phyloP scores from a whole-genome alignment of 371 early-diverging fungal genomes.

The Rhizopus stolonifer region DNA sequence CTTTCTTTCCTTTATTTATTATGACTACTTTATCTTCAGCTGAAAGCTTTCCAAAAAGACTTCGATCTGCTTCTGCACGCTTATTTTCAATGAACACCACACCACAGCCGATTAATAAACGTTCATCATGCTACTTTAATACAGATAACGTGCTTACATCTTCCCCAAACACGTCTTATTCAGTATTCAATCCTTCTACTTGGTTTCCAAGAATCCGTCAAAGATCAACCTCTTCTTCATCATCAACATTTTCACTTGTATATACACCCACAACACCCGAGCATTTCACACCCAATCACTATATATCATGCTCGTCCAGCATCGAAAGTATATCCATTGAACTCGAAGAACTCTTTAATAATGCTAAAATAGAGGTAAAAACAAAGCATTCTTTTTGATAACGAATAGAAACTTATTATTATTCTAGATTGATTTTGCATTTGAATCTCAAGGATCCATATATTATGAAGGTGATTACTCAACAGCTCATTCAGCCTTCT shows the following conservation, averaged over 20 bases:
- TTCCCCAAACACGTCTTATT: not conserved
- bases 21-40: conserved; percentile 2
- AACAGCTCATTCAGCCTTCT: conserved; percentile 19
- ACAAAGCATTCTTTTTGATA: not conserved
- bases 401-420: not conserved
- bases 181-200: conserved; percentile 12
- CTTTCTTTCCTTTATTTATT: not conserved
- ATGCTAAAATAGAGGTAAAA: conserved; percentile 26
- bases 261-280: conserved; percentile 8
- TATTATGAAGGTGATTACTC: conserved; percentile 26
- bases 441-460: conserved; percentile 30
- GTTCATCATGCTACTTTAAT: conserved; percentile 8
- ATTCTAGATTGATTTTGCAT: conserved; percentile 24
- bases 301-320: not conserved
- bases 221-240: conserved; percentile 21
- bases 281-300: conserved; percentile 1
- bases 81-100: conserved; percentile 13
- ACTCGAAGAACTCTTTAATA: conserved; percentile 15
- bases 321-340: conserved; percentile 14
- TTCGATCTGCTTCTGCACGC: conserved; percentile 21
- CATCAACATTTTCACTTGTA: conserved; percentile 20
- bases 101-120: not conserved
- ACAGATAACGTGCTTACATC: not conserved
- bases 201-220: conserved; percentile 21
- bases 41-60: conserved; percentile 19